phyloP scores from a whole-genome alignment of 2,329 filamentous ascomycete genomes.

The Alternaria panax region DNA sequence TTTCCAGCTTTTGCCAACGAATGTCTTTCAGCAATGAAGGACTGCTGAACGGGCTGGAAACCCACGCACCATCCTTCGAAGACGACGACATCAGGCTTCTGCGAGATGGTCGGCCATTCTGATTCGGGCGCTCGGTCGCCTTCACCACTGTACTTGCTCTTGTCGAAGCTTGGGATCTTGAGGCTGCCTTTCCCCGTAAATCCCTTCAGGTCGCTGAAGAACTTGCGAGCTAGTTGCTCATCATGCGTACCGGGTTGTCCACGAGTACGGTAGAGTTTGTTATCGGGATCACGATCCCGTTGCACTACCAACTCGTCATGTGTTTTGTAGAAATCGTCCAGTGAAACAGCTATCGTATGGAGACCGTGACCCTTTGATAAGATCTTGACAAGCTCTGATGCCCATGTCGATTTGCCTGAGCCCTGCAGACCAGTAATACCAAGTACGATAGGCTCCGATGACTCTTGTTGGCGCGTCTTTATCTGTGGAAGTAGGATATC shows the following conservation, averaged over 20 bases:
- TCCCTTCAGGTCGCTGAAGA: slow-evolving; percentile 67
- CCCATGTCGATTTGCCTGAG: slow-evolving; percentile 89
- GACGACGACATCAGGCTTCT: slow-evolving; percentile 70
- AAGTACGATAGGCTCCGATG: slow-evolving; percentile 75
- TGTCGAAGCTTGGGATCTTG: slow-evolving; percentile 80
- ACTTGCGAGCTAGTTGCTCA: slow-evolving; percentile 65
- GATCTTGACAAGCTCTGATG: slow-evolving; percentile 50
- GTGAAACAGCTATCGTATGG: slow-evolving; percentile 41
- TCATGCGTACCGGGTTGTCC: slow-evolving; percentile 89
- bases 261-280: slow-evolving; percentile 79
- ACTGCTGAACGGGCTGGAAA: slow-evolving; percentile 70
- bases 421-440: slow-evolving; percentile 93
- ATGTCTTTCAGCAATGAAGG: slow-evolving; percentile 64
- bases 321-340: slow-evolving; percentile 88
- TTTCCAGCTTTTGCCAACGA: slow-evolving; percentile 60
- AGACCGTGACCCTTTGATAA: slow-evolving; percentile 36
- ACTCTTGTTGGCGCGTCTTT: slow-evolving; percentile 22
- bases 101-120: slow-evolving; percentile 68
- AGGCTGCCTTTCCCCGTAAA: slow-evolving; percentile 59
- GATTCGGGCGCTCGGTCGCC: slow-evolving; percentile 74
- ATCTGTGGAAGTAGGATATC: slow-evolving; percentile 41
- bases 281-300: slow-evolving; percentile 69
- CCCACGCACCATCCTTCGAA: slow-evolving; percentile 94
- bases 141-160: slow-evolving; percentile 75
- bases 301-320: slow-evolving; percentile 73